Evolutionary conservation across 495 filamentous ascomycete species (phyloP), one percentile per base, ranked within the genome.

Genomic region (Mytilinidion resinicola): DNA sequence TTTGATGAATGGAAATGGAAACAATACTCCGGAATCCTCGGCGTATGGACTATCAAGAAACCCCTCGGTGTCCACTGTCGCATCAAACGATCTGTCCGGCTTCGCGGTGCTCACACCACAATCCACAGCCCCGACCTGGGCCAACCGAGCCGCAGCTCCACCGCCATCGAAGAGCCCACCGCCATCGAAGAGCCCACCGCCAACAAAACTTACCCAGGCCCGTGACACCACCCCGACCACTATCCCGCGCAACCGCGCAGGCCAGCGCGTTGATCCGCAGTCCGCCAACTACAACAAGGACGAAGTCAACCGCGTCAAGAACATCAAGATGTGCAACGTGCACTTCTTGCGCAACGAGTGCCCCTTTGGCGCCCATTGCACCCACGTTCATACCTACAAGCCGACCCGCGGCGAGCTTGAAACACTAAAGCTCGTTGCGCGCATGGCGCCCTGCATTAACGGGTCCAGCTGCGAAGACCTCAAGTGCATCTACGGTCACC

Each of bases 401-500:
- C 78, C 87, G 21, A 84, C 78, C 10, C 77, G 80, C 56, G 78
- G 80, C 30, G 89, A 95, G 64, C 74, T 84, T 63, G 77, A 79
- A 21, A 83, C 82, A 0, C 77, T 96, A 62, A 78, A 80, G 1
- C 82, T 84, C 43, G 79, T 93, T 47, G 83, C 88, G 20, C 81
- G 89, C 36, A 80, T 91, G 75, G 90, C 87, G 38, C 89, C 89
- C 9, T 96, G 90, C 72, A 76, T 78, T 5, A 82, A 82, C 62
- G 88, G 88, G 4, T 78, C 85, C 63, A 80, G 83, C 15, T 96
- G 90, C 67, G 83, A 87, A 36, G 82, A 85, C 42, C 73, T 82
- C 0, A 84, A 87, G 53, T 96, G 90, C 72, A 91, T 91, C 48
- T 95, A 93, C 65, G 90, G 90, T 14, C 90, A 96, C 54, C 56